Percentiles rank a stretch among this genome's conserved stretches.
phyloP scores from a whole-genome alignment of 208 protist species.

The Giardia duodenalis region DNA sequence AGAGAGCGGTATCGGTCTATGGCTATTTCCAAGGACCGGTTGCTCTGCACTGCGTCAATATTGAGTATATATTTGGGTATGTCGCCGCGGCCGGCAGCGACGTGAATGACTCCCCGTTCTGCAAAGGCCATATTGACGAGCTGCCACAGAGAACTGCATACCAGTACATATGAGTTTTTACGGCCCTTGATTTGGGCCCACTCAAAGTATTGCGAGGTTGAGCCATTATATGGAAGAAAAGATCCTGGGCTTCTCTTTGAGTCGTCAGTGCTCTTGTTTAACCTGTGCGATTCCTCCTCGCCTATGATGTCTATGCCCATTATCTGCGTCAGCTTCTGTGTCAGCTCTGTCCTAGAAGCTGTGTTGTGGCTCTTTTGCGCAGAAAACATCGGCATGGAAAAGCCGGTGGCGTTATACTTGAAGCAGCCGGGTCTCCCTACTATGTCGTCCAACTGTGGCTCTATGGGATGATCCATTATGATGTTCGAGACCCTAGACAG shows the following conservation, averaged over 20 bases:
- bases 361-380: no score
- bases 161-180: neutral
- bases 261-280: no score
- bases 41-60: neutral
- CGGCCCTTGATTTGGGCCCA: neutral
- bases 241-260: neutral
- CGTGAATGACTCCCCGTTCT: neutral
- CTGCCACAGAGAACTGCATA: neutral
- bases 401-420: no score
- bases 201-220: neutral
- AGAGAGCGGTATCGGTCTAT: neutral
- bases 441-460: no score
- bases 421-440: no score
- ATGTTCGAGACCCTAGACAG: neutral
- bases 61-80: neutral
- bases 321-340: no score
- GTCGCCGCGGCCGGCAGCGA: neutral
- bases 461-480: no score
- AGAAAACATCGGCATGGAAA: no score
- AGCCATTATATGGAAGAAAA: neutral
- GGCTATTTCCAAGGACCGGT: neutral
- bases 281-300: no score
- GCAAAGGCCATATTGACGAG: neutral
- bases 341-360: no score
- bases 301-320: no score